Base-by-base conservation (phyloP, 768 basidiomycete species). In the Leccinum uliginosum region DNA sequence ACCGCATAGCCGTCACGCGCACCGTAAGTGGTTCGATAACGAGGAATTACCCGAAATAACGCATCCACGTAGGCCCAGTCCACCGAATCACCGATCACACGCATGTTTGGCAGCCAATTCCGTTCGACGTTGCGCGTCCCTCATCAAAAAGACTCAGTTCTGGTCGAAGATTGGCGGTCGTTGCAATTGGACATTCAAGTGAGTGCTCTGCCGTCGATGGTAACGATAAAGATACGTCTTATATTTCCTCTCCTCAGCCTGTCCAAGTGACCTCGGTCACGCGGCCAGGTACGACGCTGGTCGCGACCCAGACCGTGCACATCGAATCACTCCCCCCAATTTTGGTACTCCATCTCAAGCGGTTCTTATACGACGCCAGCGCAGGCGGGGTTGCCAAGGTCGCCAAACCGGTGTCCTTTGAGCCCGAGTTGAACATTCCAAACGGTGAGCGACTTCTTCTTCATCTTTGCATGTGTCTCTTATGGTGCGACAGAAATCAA, bases 71-170 rank as follows among this genome's bases (percentile, higher is more conserved):
- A 67, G 96, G 85, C 84, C 47, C 92, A 89, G 71, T 80, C 83
- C 0, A 79, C 81, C 3, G 93, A 97, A 62, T 91, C 91, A 3
- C 89, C 94, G 0, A 89, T 99, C 52, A 91, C 92, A 0, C 78
- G 88, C 24, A 90, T 99, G 57, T 99, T 99, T 64, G 93, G 94
- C 27, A 94, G 96, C 32, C 92, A 91, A 67, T 88, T 94, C 73
- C 84, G 93, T 19, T 90, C 91, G 23, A 87, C 91, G 1, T 75
- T 98, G 3, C 82, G 83, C 40, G 86, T 86, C 7, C 91, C 92
- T 1, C 84, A 87, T 14, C 85, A 91, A 64, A 86, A 86, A 61
- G 95, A 98, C 66, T 90, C 88, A 1, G 86, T 91, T 24, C 83
- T 92, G 24, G 80, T 95, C 15, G 95, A 98, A 71, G 94, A 94